Evolutionary conservation across 106 monocot species (phyloP), one percentile per base, ranked within the genome.

Genomic region (Dioscorea zingiberensis): DNA sequence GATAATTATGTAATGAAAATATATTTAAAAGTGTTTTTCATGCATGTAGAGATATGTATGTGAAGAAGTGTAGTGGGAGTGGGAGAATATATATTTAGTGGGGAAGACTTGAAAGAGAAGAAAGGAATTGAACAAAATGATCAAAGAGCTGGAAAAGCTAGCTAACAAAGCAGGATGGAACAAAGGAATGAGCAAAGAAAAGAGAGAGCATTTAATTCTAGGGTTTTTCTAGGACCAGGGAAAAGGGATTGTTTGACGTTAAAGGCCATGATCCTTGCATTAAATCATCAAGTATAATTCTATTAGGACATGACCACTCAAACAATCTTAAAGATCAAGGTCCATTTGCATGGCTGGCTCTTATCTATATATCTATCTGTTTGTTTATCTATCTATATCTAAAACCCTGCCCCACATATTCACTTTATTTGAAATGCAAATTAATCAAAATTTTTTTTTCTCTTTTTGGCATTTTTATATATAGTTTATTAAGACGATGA

Each of bases 71-170:
- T n/a, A n/a, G n/a, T n/a, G n/a, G n/a, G n/a, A 38, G 38, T 38
- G 38, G 38, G 38, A 38, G 38, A 38, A 38, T 38, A 38, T 38
- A 38, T 8, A 38, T n/a, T 38, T 38, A 38, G 38, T 38, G 38
- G 38, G 38, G 38, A 27, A 61, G 28, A 13, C 60, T 61, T 61
- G 7, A 61, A 2, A 61, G 27, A 61, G 60, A 61, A 61, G 25
- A 38, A 61, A 61, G 60, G n/a, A 19, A 61, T n/a, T n/a, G 60
- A 61, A 30, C 60, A 27, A 58, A 29, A 61, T 29, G 60, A 61
- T 29, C 27, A 61, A 29, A 61, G 32, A 28, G n/a, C n/a, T n/a
- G 15, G 19, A 61, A 38, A 28, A 27, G 28, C 7, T 29, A 61
- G 0, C 3, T 26, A n/a, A n/a, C n/a, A n/a, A n/a, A n/a, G 27